Conservation (phyloP, 163 green algal genomes). For the Chlorella variabilis region DNA sequence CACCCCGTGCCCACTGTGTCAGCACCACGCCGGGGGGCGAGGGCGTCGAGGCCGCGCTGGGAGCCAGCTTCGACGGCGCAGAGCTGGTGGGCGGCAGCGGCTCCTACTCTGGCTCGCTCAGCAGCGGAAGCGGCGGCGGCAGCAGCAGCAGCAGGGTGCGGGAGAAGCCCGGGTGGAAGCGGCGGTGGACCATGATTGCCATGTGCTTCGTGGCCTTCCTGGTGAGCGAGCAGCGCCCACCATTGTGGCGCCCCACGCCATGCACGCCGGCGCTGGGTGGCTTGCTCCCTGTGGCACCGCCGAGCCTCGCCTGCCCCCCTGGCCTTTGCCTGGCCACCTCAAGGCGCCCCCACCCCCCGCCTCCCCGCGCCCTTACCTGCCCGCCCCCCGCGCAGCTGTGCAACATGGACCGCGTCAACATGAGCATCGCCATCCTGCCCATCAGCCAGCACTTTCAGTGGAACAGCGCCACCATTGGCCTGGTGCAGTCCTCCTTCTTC, state of each 20-base stretch:
- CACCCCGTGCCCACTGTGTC: conserved; percentile 5
- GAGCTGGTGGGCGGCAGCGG: conserved; percentile 19
- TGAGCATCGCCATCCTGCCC: conserved; percentile 96
- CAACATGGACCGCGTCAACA: conserved; percentile 96
- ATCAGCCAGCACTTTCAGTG: conserved; percentile 91
- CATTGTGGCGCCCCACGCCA: not conserved
- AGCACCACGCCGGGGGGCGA: not conserved
- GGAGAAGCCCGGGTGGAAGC: conserved; percentile 63
- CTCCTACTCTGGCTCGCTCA: not conserved
- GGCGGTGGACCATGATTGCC: conserved; percentile 84
- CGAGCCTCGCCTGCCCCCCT: not conserved
- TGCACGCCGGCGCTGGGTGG: too few relatives aligned
- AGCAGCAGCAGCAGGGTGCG: not conserved
- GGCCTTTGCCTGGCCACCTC: too few relatives aligned
- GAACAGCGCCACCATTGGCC: conserved; percentile 82
- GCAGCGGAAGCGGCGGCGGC: conserved; percentile 1
- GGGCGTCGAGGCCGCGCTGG: conserved; percentile 1
- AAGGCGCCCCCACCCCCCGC: not conserved
- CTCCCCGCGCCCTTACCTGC: not conserved
- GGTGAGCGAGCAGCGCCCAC: conserved; percentile 15
- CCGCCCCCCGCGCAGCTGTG: conserved; percentile 83
- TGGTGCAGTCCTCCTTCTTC: conserved; percentile 98
- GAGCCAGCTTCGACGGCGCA: not conserved
- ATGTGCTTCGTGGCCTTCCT: conserved; percentile 94
- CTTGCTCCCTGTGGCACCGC: too few relatives aligned